Conservation (phyloP, 192 early-diverging fungal genomes). For the Geosiphon pyriformis region DNA sequence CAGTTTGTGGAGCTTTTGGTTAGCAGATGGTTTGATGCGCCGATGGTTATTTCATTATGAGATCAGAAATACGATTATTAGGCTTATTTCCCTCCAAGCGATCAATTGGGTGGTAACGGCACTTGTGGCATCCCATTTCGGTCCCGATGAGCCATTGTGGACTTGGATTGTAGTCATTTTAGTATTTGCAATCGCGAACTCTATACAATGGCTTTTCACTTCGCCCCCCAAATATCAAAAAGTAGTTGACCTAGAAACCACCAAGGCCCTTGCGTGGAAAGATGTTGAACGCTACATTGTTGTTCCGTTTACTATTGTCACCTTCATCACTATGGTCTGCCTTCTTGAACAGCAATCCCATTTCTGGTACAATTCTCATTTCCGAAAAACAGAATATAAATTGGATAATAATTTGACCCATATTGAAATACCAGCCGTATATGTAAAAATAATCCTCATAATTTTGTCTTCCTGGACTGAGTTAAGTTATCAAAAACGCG, state of each 20-base stretch:
- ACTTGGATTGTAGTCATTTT: slow-evolving; percentile 49
- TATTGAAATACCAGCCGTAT: slow-evolving; percentile 27
- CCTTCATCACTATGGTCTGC: slow-evolving; percentile 51
- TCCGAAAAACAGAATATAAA: slow-evolving; percentile 25
- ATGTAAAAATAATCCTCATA: slow-evolving; percentile 47
- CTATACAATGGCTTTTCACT: slow-evolving; percentile 35
- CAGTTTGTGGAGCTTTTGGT: slow-evolving; percentile 52
- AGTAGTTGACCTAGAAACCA: slow-evolving; percentile 14
- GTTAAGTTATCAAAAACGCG: slow-evolving; percentile 42
- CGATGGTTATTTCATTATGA: slow-evolving; percentile 57
- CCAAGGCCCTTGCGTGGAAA: slow-evolving; percentile 5
- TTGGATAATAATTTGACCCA: slow-evolving; percentile 27
- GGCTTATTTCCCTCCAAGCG: slow-evolving; percentile 44
- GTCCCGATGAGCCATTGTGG: slow-evolving; percentile 52
- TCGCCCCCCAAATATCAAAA: slow-evolving; percentile 21
- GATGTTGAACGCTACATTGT: slow-evolving; percentile 35
- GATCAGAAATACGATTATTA: slow-evolving; percentile 43
- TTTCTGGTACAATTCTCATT: slow-evolving; percentile 31
- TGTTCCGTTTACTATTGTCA: slow-evolving; percentile 42
- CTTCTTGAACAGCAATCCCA: slow-evolving; percentile 40
- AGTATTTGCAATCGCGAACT: slow-evolving; percentile 40
- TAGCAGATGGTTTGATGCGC: slow-evolving; percentile 49
- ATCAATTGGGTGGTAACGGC: slow-evolving; percentile 51
- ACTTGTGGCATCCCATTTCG: slow-evolving; percentile 44
- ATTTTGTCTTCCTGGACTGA: slow-evolving; percentile 55